Percentiles rank a stretch among this genome's conserved stretches.
These are phyloP conservation scores for Oemleria cerasiformis DNA, from an alignment of 306 rosid species.

Conservation along the genomic window DNA sequence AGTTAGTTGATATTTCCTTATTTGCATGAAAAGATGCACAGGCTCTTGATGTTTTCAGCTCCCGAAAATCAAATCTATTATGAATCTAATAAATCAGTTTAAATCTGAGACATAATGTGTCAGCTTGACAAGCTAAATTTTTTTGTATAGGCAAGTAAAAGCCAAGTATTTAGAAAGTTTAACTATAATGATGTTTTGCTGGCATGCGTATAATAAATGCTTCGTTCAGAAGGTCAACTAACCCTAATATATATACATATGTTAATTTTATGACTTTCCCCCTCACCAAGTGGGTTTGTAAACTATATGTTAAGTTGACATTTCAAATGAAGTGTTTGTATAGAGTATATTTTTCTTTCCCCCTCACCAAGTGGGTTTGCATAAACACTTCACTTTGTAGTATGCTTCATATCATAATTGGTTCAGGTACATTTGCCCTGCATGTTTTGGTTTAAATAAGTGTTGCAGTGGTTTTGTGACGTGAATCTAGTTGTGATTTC, in stretches of 20 bases:
- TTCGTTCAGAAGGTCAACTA: neutral
- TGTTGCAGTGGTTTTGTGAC: neutral
- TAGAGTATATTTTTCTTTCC: neutral
- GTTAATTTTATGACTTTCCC: too few species aligned
- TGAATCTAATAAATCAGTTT: neutral
- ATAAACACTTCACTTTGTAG: neutral
- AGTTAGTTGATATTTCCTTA: slow-evolving; percentile 10
- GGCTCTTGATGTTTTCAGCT: slow-evolving; percentile 9
- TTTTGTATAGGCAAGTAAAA: neutral
- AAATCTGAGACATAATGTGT: neutral
- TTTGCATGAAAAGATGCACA: slow-evolving; percentile 15
- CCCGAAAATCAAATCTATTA: neutral
- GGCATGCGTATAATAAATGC: neutral
- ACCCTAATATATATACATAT: neutral
- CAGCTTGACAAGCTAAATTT: neutral
- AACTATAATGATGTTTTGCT: neutral
- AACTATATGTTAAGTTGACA: neutral
- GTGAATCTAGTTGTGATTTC: neutral
- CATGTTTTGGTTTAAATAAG: neutral
- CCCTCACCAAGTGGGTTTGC: neutral
- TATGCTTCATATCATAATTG: neutral
- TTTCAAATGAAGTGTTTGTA: neutral
- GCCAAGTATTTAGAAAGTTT: neutral
- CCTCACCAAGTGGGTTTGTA: too few species aligned
- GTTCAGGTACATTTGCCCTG: neutral